Evolutionary conservation across 2,329 filamentous ascomycete species (phyloP).

Genomic region (Cladosporium austrohemisphaericum): DNA sequence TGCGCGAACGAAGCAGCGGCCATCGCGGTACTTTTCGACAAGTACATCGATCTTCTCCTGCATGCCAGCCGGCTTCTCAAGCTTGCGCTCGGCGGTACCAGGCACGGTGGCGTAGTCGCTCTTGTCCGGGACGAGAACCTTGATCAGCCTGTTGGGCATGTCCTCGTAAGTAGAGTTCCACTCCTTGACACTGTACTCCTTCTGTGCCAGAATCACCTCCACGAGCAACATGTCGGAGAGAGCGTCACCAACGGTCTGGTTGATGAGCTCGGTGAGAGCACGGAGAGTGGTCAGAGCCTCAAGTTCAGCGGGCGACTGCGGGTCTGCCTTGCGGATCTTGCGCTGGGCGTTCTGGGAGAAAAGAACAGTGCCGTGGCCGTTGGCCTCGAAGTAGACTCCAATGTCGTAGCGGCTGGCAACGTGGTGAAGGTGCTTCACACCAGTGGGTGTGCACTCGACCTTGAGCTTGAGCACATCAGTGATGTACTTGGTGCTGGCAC

Average conservation of each 20-base stretch:
- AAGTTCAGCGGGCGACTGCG: slow-evolving; percentile 87
- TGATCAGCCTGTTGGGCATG: slow-evolving; percentile 89
- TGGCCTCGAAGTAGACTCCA: slow-evolving; percentile 97
- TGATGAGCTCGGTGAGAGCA: slow-evolving; percentile 86
- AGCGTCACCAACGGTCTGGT: slow-evolving; percentile 95
- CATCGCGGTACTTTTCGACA: slow-evolving; percentile 87
- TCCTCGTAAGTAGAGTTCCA: slow-evolving; percentile 93
- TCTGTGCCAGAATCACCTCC: slow-evolving; percentile 93
- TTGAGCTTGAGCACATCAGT: slow-evolving; percentile 82
- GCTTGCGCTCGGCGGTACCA: slow-evolving; percentile 70
- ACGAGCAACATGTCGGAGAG: slow-evolving; percentile 94
- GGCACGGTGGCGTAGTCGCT: slow-evolving; percentile 88
- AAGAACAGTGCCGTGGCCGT: slow-evolving; percentile 93
- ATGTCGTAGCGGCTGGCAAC: slow-evolving; percentile 93
- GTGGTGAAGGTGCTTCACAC: slow-evolving; percentile 96
- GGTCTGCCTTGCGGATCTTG: slow-evolving; percentile 72
- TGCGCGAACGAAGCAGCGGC: slow-evolving; percentile 84
- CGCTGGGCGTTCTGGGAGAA: slow-evolving; percentile 83
- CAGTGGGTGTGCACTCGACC: slow-evolving; percentile 88
- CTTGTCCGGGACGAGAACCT: slow-evolving; percentile 84
- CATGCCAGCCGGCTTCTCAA: slow-evolving; percentile 72
- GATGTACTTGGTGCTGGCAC: slow-evolving; percentile 88
- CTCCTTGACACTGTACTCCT: slow-evolving; percentile 78
- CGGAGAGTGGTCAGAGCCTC: slow-evolving; percentile 80
- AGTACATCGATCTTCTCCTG: slow-evolving; percentile 83